Percentiles rank a stretch among this genome's conserved stretches.
Conservation (phyloP, 257 asterid species). For the Plantago major region DNA sequence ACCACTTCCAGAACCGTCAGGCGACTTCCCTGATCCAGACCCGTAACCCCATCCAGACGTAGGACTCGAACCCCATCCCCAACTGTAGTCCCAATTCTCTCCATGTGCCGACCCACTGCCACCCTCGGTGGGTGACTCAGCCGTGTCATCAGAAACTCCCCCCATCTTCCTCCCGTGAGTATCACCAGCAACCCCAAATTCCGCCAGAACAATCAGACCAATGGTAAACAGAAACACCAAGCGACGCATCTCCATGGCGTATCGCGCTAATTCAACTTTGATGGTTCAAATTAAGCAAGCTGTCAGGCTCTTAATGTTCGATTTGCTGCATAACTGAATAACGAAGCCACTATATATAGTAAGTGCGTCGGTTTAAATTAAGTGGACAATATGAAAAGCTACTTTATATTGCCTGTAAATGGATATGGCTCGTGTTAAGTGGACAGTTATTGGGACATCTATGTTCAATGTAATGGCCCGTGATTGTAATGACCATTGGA, state of each 20-base stretch:
- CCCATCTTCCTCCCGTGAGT: slow-evolving; percentile 21
- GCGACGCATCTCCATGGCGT: slow-evolving; percentile 20
- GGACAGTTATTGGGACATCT: background rate
- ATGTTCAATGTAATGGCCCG: slow-evolving; percentile 16
- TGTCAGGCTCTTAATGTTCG: slow-evolving; percentile 1
- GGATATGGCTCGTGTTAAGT: background rate
- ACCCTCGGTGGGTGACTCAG: slow-evolving; percentile 27
- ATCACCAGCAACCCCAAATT: background rate
- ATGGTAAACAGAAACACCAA: slow-evolving; percentile 15
- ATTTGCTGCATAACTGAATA: slow-evolving; percentile 20
- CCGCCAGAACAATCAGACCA: slow-evolving; percentile 25
- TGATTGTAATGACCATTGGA: slow-evolving; percentile 3
- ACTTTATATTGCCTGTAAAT: background rate
- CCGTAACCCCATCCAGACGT: slow-evolving; percentile 56
- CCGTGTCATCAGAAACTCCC: slow-evolving; percentile 14
- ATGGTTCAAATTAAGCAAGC: slow-evolving; percentile 8
- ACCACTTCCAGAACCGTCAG: slow-evolving; percentile 39
- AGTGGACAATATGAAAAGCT: no score
- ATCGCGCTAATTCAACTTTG: background rate
- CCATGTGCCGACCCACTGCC: slow-evolving; percentile 44
- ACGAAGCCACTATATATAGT: slow-evolving; percentile 16
- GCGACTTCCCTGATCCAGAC: slow-evolving; percentile 48
- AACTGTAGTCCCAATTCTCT: slow-evolving; percentile 41
- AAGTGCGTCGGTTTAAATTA: background rate
- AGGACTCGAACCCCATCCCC: slow-evolving; percentile 58